Base-by-base conservation (phyloP, 441 rosid genomes). In the Gossypium schwendimanii region DNA sequence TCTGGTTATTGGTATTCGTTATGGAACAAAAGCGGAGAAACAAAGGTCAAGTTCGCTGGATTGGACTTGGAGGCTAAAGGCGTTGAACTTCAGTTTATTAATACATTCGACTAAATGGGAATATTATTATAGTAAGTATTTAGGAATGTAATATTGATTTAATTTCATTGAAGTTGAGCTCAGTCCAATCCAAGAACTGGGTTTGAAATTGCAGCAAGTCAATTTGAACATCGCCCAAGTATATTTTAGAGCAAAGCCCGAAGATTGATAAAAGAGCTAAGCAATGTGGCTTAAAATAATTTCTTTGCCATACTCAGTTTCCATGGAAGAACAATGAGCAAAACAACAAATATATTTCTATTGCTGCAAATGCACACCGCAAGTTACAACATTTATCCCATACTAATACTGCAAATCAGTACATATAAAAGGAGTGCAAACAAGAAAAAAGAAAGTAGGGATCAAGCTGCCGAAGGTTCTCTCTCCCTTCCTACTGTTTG, bases 401-500 rank as follows among this genome's bases (percentile, higher is more conserved):
- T 8, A 77, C 17, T 69, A 45, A 36, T 15, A 21, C 68, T 6
- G 73, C 58, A 50, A 54, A 74, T 70, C 59, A 28, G 60, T 31
- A 39, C 47, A 36, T 44, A 76, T 63, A 78, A 63, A 73, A 55
- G 47, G 70, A 54, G 63, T 67, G 33, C 5, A 75, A 62, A 4
- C 21, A 50, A 62, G n/a, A 53, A 24, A 36, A 36, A 64, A 53
- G 14, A 3, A 69, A 70, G 36, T 23, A 12, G 53, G 39, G 72
- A 60, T 36, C 49, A 49, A 21, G 59, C 78, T 75, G 74, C 75
- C 23, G 15, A 21, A 44, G 18, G 45, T 12, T 5, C 39, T 4
- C 6, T 12, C 17, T 7, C 39, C 55, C 26, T n/a, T 10, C 52
- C 33, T 11, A 82, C 71, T 71, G 76, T 68, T 79, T 90, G 65